phyloP scores from a whole-genome alignment of 345 rosid species.

The Eucalyptus cladocalyx region DNA sequence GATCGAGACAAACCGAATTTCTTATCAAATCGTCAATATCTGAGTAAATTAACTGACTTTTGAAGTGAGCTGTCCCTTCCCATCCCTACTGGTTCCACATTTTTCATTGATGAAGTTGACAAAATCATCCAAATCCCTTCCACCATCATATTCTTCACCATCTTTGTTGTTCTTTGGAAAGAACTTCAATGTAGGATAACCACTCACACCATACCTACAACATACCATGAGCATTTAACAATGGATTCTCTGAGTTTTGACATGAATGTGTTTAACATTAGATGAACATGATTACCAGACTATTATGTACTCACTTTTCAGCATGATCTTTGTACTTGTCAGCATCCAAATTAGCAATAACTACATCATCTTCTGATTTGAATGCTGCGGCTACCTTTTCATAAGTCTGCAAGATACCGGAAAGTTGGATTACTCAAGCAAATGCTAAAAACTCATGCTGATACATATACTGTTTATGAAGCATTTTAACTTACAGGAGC shows the following conservation, averaged over 20 bases:
- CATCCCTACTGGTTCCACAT: constrained; percentile 78
- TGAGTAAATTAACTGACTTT: constrained; percentile 22
- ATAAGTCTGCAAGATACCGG: constrained; percentile 34
- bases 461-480: not conserved
- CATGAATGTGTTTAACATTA: not conserved
- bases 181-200: constrained; percentile 85
- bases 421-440: not conserved
- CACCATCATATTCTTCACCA: constrained; percentile 90
- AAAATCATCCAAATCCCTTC: constrained; percentile 85
- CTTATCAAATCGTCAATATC: not conserved
- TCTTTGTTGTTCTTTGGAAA: constrained; percentile 90
- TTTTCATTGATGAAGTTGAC: constrained; percentile 81
- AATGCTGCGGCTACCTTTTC: constrained; percentile 90
- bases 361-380: constrained; percentile 65
- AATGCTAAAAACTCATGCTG: not conserved
- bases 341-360: constrained; percentile 88
- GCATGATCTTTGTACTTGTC: constrained; percentile 70
- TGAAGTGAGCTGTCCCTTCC: constrained; percentile 75
- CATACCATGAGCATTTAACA: not conserved
- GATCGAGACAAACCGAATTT: not conserved
- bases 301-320: constrained; percentile 51
- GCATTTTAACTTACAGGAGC: constrained; percentile 69
- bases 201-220: constrained; percentile 80
- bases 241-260: not conserved
- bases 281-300: not conserved